Evolutionary conservation across 129 eudicot genomes (phyloP), one percentile per base, ranked within the genome.

Genomic region (Oenanthe sinensis): DNA sequence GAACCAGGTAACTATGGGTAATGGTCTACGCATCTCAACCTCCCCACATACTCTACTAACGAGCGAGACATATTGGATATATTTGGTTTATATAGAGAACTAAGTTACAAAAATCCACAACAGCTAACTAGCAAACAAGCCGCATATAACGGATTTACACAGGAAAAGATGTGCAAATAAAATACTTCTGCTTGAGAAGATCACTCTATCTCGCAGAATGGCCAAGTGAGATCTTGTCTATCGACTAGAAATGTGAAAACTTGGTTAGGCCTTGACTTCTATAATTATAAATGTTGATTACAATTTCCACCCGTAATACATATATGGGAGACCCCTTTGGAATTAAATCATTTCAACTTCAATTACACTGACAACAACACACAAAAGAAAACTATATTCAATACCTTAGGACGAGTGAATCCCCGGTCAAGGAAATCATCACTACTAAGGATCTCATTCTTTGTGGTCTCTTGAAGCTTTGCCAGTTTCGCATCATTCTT

Each of bases 341-440:
- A 13, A 46, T 22, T 8, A 40, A 5, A 24, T 24, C 33, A 74
- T 10, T 40, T 45, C 16, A 50, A 15, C 12, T 69, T 42, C 8
- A 33, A 30, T 65, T 37, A 49, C 36, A 33, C 36, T 9, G 20
- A 76, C 36, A 45, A 76, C 17, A 62, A 58, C 6, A 55, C 33
- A 49, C 55, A 39, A 40, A 24, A 67, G 71, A 74, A 10, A 22
- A 20, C 37, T 54, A 11, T 19, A 60, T 13, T 30, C 19, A 45
- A 58, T 84, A 96, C 99, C 96, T 96, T 96, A 17, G 99, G 97
- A 40, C 94, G 97, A 73, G 96, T 92, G 80, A 90, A 96, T 4
- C 99, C 99, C 40, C 85, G 96, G 77, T 96, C 97, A 82, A 82
- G 91, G 75, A 71, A 90, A 54, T 52, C 74, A 68, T 87, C 87